phyloP scores from a whole-genome alignment of 257 asterid genomes.

The Nicotiana otophora region DNA sequence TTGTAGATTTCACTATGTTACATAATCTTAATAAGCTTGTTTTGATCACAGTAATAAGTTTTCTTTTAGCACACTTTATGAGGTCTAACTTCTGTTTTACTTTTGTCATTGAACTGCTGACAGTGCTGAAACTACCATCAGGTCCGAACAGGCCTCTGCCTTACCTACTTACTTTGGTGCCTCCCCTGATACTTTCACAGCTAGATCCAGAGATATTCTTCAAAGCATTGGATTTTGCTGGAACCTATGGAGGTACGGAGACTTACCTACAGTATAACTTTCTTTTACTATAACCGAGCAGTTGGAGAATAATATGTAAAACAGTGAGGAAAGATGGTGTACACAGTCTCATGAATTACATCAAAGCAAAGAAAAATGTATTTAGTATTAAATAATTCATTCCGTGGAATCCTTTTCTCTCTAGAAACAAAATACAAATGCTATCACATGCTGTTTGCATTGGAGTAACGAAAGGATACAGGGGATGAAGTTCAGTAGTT shows the following conservation, averaged over 20 bases:
- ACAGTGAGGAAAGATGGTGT: neutral
- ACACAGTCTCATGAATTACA: neutral
- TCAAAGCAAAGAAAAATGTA: neutral
- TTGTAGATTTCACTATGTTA: neutral
- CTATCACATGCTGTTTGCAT: neutral
- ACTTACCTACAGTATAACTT: neutral
- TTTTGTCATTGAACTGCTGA: slow-evolving; percentile 18
- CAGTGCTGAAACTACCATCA: slow-evolving; percentile 79
- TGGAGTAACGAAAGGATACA: neutral
- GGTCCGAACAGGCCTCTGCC: slow-evolving; percentile 59
- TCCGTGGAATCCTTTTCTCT: neutral
- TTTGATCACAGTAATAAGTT: neutral
- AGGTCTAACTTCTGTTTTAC: slow-evolving; percentile 2
- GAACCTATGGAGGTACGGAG: slow-evolving; percentile 83
- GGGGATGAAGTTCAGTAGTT: neutral
- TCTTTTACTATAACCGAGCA: neutral
- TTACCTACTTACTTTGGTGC: slow-evolving; percentile 57
- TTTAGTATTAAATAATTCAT: neutral
- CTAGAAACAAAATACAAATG: neutral
- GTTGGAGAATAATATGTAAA: neutral
- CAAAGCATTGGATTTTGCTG: slow-evolving; percentile 93
- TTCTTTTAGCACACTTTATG: neutral
- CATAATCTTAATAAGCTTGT: neutral
- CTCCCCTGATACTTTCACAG: slow-evolving; percentile 65
- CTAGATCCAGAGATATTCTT: slow-evolving; percentile 91